Conservation (phyloP, 2,329 filamentous ascomycete genomes). For the Hymenotorrendiella dingleyae region DNA sequence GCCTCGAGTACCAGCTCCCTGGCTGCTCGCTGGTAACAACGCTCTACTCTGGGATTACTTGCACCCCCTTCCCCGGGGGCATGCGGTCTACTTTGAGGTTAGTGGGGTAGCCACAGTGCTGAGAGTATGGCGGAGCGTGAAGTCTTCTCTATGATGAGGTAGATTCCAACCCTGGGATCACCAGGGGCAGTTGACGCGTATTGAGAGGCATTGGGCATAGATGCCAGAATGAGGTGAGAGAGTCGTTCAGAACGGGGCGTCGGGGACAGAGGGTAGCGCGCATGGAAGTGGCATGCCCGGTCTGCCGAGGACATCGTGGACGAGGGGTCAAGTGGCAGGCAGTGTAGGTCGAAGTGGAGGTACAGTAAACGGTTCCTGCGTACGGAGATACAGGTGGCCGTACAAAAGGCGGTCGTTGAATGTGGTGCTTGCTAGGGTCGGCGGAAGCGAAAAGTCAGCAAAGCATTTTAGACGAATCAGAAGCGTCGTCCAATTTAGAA, state of each 20-base stretch:
- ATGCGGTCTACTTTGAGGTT: not conserved
- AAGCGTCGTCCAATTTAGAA: too few relatives aligned
- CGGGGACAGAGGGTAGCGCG: not conserved
- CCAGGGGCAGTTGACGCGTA: constrained; percentile 3
- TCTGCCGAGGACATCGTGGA: too few relatives aligned
- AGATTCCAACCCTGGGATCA: not conserved
- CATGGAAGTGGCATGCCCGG: not conserved
- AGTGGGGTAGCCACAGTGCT: constrained; percentile 7
- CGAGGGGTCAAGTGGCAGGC: not conserved
- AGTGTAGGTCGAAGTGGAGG: not conserved
- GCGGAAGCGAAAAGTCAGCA: too few relatives aligned
- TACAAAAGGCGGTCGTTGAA: too few relatives aligned
- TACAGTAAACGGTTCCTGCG: too few relatives aligned
- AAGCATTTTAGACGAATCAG: too few relatives aligned
- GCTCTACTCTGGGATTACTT: not conserved
- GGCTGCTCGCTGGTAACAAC: constrained; percentile 4
- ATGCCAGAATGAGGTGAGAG: constrained; percentile 4
- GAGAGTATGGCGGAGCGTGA: constrained; percentile 12
- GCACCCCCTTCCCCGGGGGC: not conserved
- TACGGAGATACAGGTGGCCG: too few relatives aligned
- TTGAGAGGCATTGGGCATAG: not conserved
- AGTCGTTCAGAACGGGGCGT: constrained; percentile 3
- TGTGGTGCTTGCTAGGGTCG: too few relatives aligned
- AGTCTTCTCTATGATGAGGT: not conserved
- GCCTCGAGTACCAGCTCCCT: constrained; percentile 21